Evolutionary conservation across 129 eudicot species (phyloP), one percentile per base, ranked within the genome.

Genomic region (Centella asiatica): DNA sequence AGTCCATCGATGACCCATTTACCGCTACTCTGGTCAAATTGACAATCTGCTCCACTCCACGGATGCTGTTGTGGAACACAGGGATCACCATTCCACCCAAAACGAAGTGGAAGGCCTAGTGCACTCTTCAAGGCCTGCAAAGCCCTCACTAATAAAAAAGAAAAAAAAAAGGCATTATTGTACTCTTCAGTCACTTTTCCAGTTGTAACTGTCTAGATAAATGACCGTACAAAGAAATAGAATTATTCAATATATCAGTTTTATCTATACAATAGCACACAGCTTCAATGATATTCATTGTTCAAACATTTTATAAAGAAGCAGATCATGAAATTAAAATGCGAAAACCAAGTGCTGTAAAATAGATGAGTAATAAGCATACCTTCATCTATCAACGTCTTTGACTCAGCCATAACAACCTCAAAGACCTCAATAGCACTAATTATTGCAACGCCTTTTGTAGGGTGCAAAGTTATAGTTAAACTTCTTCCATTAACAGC

Each of bases 61-160:
- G 99, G 99, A 74, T 93, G 99, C 71, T 82, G 96, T 42, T 85
- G 95, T 1, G 99, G 99, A 52, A 87, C 95, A 78, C 99, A 93
- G 23, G 99, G 99, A 78, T 93, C 99, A 49, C 99, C 99, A 70
- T 93, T 93, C 99, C 99, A 93, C 57, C 99, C 96, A 18, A 93
- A 77, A 59, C 96, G 96, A 76, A 76, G 88, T 66, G 99, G 99
- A 77, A 87, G 99, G 55, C 84, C 96, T 53, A 93, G 72, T 12
- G 96, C 80, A 29, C 33, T 74, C 79, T 85, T 87, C 68, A 93
- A 64, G 12, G 68, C 70, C 63, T 82, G 92, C 73, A 93, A 68
- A 64, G 99, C 99, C 45, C 62, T 74, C 66, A 93, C 99, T 93
- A 75, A 67, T 81, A 8, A 53, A 26, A n/a, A n/a, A n/a, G n/a